Base-by-base conservation (phyloP, 257 asterid genomes). In the Schizonepeta tenuifolia region DNA sequence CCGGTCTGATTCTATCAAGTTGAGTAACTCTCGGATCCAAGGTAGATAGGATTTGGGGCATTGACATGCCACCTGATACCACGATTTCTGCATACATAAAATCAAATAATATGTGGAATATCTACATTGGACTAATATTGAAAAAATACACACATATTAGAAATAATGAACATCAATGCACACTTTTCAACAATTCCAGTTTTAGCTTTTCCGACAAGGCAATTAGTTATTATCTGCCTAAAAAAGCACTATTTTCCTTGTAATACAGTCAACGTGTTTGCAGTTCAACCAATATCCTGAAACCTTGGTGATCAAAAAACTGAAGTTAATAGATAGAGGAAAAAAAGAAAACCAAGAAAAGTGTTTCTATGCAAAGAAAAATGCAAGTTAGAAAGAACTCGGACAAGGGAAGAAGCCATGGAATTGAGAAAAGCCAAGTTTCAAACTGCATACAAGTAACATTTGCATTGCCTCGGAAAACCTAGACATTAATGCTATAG, bases 51-150 rank as follows among this genome's bases (percentile, higher is more conserved):
- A 85, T 62, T 65, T 84, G 90, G 79, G 93, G 93, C 93, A 88
- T 88, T 14, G 93, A 88, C 93, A 88, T 88, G 73, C 93, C 93
- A 74, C 90, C 93, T 7, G 93, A 88, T 21, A 88, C 90, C 8
- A 88, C 90, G 55, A 88, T 88, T 73, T 88, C 93, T 88, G 93
- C 71, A 74, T 22, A 77, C 12, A 71, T 63, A 20, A n/a, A 71
- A 80, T 62, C 56, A 59, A 53, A 60, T 24, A 28, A 53, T 28
- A 70, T 10, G 65, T 67, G 75, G 73, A 18, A 64, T 14, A 63
- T n/a, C 43, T 6, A 60, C 12, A 56, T 63, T 44, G 41, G 41
- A 70, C 56, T 7, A 31, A 11, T 14, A 69, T 67, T 31, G 21
- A 28, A 10, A 55, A 21, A 15, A 15, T 24, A 22, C 18, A 5